These are phyloP conservation scores for Cyclotella kingstonii DNA, from an alignment of 108 stramenopile genomes.

Conservation along the genomic window DNA sequence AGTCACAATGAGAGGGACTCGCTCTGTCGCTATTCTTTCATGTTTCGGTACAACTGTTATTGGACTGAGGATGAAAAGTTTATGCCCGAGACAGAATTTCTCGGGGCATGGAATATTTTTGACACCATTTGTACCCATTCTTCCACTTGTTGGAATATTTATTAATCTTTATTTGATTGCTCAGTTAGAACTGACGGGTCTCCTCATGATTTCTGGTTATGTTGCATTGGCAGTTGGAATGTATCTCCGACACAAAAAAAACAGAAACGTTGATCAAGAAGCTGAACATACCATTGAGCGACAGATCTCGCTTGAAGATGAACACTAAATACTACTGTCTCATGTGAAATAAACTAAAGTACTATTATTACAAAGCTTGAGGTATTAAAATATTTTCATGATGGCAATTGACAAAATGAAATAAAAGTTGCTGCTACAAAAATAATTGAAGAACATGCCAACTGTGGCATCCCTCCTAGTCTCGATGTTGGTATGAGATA, in stretches of 20 bases:
- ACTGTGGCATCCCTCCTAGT: conserved; percentile 28
- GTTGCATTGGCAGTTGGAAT: conserved; percentile 43
- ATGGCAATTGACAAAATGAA: conserved; percentile 31
- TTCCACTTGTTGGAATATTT: conserved; percentile 68
- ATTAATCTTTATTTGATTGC: conserved; percentile 81
- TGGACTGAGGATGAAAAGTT: conserved; percentile 17
- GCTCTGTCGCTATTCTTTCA: conserved; percentile 11
- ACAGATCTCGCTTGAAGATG: too few species aligned
- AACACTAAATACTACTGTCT: too few species aligned
- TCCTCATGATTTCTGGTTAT: conserved; percentile 55
- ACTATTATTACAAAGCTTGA: too few species aligned
- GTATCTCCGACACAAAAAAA: conserved; percentile 41
- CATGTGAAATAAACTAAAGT: too few species aligned
- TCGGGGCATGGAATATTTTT: conserved; percentile 40
- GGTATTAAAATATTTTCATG: too few species aligned
- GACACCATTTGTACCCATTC: conserved; percentile 64
- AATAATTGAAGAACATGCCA: conserved; percentile 22
- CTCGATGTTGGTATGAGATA: conserved; percentile 36
- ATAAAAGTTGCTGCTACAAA: conserved; percentile 37
- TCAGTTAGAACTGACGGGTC: conserved; percentile 56
- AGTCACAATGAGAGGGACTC: conserved; percentile 7
- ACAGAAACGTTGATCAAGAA: conserved; percentile 1
- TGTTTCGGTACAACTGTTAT: conserved; percentile 9
- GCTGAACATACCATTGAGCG: too few species aligned
- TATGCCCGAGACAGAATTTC: conserved; percentile 8